A percentile compares a stretch with the other conserved stretches of the same genome.
These are phyloP conservation scores for Cystobasidium sp. DNA, from an alignment of 1,284 basidiomycete species.

Conservation along the genomic window DNA sequence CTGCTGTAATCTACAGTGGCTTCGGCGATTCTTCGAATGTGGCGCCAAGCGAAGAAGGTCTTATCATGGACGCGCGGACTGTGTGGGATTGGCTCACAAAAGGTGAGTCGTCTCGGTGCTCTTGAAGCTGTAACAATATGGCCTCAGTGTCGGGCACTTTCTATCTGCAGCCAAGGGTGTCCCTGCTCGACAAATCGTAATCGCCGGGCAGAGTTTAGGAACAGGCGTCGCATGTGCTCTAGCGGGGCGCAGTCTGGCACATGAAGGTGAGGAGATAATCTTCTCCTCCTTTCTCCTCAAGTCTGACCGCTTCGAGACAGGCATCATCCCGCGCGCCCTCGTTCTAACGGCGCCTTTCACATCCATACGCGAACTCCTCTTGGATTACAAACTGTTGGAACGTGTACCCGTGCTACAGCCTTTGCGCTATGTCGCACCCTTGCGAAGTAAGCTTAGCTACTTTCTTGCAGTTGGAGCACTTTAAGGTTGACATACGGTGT, in stretches of 20 bases:
- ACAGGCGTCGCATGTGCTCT: slow-evolving; percentile 75
- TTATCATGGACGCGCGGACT: slow-evolving; percentile 74
- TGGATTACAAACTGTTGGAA: slow-evolving; percentile 66
- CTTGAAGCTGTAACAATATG: not conserved
- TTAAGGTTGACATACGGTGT: slow-evolving; percentile 2
- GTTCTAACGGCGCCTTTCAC: slow-evolving; percentile 79
- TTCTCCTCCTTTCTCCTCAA: slow-evolving; percentile 46
- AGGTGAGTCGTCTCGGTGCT: slow-evolving; percentile 58
- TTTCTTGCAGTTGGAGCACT: not conserved
- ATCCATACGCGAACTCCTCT: slow-evolving; percentile 67
- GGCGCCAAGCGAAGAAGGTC: slow-evolving; percentile 72
- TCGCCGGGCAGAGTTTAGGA: slow-evolving; percentile 81
- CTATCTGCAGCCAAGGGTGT: slow-evolving; percentile 55
- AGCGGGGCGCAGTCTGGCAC: slow-evolving; percentile 63
- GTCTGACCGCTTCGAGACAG: slow-evolving; percentile 13
- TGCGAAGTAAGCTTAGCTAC: slow-evolving; percentile 10
- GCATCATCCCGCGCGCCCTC: slow-evolving; percentile 58
- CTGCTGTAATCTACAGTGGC: slow-evolving; percentile 66
- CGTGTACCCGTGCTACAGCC: slow-evolving; percentile 73
- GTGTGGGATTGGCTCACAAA: slow-evolving; percentile 76
- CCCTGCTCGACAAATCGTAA: slow-evolving; percentile 65
- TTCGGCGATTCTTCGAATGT: slow-evolving; percentile 81
- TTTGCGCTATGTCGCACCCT: slow-evolving; percentile 64
- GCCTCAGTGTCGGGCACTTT: too few species aligned
- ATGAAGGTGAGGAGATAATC: slow-evolving; percentile 58